phyloP scores from a whole-genome alignment of 805 yeast species.

The Sugiyamaella floridensis region DNA sequence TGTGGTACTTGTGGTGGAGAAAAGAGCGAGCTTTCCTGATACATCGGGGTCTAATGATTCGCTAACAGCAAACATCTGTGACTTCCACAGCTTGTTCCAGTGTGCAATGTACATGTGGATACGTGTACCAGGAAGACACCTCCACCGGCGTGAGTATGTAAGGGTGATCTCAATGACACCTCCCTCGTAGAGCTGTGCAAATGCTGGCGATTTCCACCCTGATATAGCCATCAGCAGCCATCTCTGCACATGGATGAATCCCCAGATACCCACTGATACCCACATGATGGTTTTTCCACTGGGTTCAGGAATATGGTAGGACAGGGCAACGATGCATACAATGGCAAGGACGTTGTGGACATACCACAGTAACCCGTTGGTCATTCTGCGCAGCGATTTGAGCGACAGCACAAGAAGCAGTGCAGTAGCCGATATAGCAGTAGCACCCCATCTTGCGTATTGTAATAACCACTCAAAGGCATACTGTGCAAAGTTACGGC shows the following conservation, averaged over 20 bases:
- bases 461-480: not conserved
- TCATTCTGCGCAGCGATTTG: not conserved
- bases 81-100: constrained; percentile 52
- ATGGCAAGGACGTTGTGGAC: constrained; percentile 51
- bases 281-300: constrained; percentile 42
- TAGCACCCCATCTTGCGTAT: constrained; percentile 21
- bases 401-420: not conserved
- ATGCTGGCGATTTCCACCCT: constrained; percentile 40
- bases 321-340: constrained; percentile 47
- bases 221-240: constrained; percentile 46
- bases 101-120: constrained; percentile 52
- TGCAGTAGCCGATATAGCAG: not conserved
- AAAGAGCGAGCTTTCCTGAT: not conserved
- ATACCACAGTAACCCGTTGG: constrained; percentile 12
- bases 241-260: constrained; percentile 55
- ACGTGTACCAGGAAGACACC: constrained; percentile 48
- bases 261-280: constrained; percentile 61
- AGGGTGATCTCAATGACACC: constrained; percentile 22
- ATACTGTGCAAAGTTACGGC: not conserved
- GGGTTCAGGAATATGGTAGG: constrained; percentile 45
- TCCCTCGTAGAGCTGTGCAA: constrained; percentile 9
- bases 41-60: constrained; percentile 5
- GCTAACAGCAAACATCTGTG: constrained; percentile 59
- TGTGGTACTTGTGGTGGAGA: not conserved
- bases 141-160: constrained; percentile 40